phyloP scores from a whole-genome alignment of 2,329 filamentous ascomycete genomes.

The Aurifilum marmelostoma region DNA sequence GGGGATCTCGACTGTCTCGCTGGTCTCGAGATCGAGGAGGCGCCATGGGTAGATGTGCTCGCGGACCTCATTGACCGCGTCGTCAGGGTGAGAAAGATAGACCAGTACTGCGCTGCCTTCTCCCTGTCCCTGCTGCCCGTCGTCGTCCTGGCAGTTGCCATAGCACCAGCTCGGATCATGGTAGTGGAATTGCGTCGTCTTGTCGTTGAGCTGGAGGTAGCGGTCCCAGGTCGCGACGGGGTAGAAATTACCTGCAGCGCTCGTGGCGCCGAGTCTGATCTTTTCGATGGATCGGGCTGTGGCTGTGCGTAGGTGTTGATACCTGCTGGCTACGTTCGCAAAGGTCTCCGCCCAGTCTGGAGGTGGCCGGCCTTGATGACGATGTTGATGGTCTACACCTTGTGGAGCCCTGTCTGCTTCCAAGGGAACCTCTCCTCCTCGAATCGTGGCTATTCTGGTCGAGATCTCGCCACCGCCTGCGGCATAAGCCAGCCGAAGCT shows the following conservation, averaged over 20 bases:
- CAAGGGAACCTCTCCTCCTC: neutral
- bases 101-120: constrained; percentile 55
- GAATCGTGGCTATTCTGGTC: constrained; percentile 21
- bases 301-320: constrained; percentile 55
- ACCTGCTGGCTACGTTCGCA: constrained; percentile 55
- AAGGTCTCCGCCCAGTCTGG: constrained; percentile 49
- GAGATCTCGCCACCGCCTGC: constrained; percentile 17
- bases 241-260: constrained; percentile 32
- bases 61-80: constrained; percentile 22
- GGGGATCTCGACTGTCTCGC: constrained; percentile 49
- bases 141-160: constrained; percentile 39
- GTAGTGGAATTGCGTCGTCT: constrained; percentile 48
- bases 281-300: constrained; percentile 51
- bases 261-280: constrained; percentile 40
- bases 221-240: constrained; percentile 48
- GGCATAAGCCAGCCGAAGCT: constrained; percentile 48
- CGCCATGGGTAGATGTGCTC: constrained; percentile 40
- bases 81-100: constrained; percentile 45
- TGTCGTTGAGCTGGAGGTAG: constrained; percentile 46
- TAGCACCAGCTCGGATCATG: constrained; percentile 58
- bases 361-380: too few relatives aligned
- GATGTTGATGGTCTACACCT: neutral
- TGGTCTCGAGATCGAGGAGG: constrained; percentile 54
- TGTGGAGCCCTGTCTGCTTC: constrained; percentile 16
- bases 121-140: too few relatives aligned